Base-by-base conservation (phyloP, 75 land plant genomes). In the Sequoiadendron giganteum region DNA sequence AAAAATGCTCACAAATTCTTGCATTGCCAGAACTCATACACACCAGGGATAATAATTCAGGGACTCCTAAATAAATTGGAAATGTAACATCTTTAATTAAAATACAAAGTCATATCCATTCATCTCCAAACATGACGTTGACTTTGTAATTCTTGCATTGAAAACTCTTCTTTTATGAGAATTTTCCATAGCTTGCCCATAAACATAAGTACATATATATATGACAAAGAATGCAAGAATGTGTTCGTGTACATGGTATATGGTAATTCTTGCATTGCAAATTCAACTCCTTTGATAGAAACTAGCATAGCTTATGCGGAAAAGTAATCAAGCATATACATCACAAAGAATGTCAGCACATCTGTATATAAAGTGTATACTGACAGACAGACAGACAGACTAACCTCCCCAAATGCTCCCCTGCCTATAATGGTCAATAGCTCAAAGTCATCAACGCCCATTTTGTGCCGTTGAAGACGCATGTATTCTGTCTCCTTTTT, bases 371-470 rank as follows among this genome's bases (percentile, higher is more conserved):
- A 42, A 11, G 42, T 10, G 55, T 28, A 48, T 3, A 34, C 47
- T 21, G 52, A 56, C 34, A 80, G 16, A 78, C 52, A 45, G 49
- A 48, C 47, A 86, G 85, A 90, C n/a, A 70, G 32, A 72, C 36
- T 34, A 32, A 95, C 96, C 96, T 95, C 96, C 79, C 96, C 96
- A 90, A 95, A 95, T 83, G 96, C 96, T 52, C 96, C 96, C 87
- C 96, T 93, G 77, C 96, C 96, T 75, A 95, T 95, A 42, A 95
- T 95, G 15, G 96, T 95, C 15, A 95, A 89, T 14, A 95, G 90
- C 88, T 94, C 96, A 90, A 95, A 95, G 76, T 95, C 96, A 88
- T 95, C 96, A 88, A 93, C 96, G 30, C 96, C 94, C 95, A 95
- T 95, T 87, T 94, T 95, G 83, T 95, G 94, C 52, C 96, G 92